These are phyloP conservation scores for Arthroderma uncinatum DNA, from an alignment of 2,329 filamentous ascomycete species.

Conservation along the genomic window DNA sequence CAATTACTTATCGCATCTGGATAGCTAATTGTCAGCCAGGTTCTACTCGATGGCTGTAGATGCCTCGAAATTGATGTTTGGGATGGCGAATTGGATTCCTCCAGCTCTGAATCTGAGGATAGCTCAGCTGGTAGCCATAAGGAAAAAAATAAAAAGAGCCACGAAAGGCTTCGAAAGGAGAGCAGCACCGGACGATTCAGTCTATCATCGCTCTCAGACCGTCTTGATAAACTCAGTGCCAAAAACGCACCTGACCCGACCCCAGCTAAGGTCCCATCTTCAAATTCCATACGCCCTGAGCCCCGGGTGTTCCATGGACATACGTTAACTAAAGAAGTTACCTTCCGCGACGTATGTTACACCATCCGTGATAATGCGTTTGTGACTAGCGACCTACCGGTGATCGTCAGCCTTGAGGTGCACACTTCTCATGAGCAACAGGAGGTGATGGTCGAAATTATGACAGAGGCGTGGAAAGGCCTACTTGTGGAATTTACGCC, in stretches of 20 bases:
- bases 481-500: constrained; percentile 55
- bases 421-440: constrained; percentile 76
- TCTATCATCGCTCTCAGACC: constrained; percentile 13
- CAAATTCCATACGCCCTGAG: constrained; percentile 37
- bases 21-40: constrained; percentile 35
- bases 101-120: constrained; percentile 20
- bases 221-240: constrained; percentile 10
- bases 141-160: constrained; percentile 19
- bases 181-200: constrained; percentile 18
- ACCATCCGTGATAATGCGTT: constrained; percentile 73
- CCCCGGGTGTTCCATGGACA: constrained; percentile 78
- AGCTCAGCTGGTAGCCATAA: constrained; percentile 18
- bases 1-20: not conserved
- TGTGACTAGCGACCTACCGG: constrained; percentile 58
- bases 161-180: constrained; percentile 13
- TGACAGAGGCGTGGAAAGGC: constrained; percentile 75
- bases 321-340: constrained; percentile 73
- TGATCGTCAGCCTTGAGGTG: constrained; percentile 88
- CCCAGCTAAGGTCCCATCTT: constrained; percentile 16
- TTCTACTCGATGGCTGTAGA: constrained; percentile 64
- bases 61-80: constrained; percentile 95
- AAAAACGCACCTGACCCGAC: constrained; percentile 17
- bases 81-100: constrained; percentile 53
- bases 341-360: constrained; percentile 76
- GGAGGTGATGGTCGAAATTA: constrained; percentile 84